Evolutionary conservation across 495 filamentous ascomycete species (phyloP), one percentile per base, ranked within the genome.

Genomic region (Penicillium coprophilum): DNA sequence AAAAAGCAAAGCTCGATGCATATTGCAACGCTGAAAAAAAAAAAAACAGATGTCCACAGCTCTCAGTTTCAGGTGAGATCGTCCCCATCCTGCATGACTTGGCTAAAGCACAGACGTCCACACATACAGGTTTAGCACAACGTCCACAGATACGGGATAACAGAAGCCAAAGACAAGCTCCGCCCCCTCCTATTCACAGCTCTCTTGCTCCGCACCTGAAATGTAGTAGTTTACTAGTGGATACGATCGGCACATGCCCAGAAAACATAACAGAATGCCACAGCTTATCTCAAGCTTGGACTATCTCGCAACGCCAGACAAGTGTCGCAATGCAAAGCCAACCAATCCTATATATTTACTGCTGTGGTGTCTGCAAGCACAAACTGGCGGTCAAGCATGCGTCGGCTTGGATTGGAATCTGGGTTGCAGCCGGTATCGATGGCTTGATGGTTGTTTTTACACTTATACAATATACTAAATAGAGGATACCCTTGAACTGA

Each of bases 361-460:
- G 34, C n/a, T 38, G 34, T 21, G 2, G 38, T 15, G 27, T 46
- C 23, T 46, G 52, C 41, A 46, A 54, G 15, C 31, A 23, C 34
- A 20, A 30, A 54, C 52, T 54, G 52, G 52, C 52, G 52, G 52
- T 54, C 52, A 46, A 53, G 40, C 39, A 47, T 52, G n/a, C 50
- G 7, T 10, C 45, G 30, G 50, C 36, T 51, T 38, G 24, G 41
- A 43, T 43, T n/a, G 23, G 50, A 52, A 52, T 32, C 27, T 19
- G 20, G 9, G 32, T 52, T 41, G 36, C 44, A n/a, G 44, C 44
- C 44, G 13, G 7, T 28, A 17, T 47, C 31, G 27, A 28, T 47
- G 45, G 45, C 34, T 28, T 27, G 23, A 21, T 38, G 32, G 28
- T 20, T n/a, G 46, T 31, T 48, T 48, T 23, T 20, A 9, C 34